phyloP scores from a whole-genome alignment of 176 grass and related monocot genomes.

The Leersia perrieri region DNA sequence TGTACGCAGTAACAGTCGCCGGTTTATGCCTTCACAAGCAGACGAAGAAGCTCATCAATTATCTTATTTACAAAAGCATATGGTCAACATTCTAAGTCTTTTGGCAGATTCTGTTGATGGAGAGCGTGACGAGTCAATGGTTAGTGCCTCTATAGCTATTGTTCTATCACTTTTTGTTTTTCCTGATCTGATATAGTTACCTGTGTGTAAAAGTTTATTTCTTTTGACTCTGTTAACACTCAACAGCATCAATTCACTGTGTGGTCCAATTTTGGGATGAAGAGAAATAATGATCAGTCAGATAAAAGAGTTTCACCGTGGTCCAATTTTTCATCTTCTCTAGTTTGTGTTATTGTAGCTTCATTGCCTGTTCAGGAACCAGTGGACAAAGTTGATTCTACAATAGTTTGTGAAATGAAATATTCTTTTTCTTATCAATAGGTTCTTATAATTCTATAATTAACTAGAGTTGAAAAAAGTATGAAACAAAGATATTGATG shows the following conservation, averaged over 20 bases:
- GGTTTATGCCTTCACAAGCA: constrained; percentile 89
- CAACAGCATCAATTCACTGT: too few relatives aligned
- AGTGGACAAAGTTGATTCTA: background rate
- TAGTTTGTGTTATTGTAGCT: background rate
- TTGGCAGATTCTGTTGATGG: constrained; percentile 72
- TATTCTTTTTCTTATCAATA: background rate
- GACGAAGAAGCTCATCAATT: constrained; percentile 96
- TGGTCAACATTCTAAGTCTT: constrained; percentile 75
- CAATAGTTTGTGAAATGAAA: constrained; percentile 1
- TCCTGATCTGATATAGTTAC: background rate
- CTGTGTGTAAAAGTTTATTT: too few relatives aligned
- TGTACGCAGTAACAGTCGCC: constrained; percentile 85
- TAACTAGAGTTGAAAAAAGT: background rate
- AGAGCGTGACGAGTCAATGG: constrained; percentile 85
- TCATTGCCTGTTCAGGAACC: background rate
- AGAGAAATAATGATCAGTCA: background rate
- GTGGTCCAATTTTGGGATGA: too few relatives aligned
- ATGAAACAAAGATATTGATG: constrained; percentile 7
- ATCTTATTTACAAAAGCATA: constrained; percentile 95
- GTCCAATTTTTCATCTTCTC: too few relatives aligned
- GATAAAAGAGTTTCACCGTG: too few relatives aligned
- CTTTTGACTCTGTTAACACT: too few relatives aligned
- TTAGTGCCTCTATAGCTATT: constrained; percentile 46
- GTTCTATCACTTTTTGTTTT: background rate
- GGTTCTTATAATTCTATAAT: background rate